A percentile compares a stretch with the other conserved stretches of the same genome.
These are phyloP conservation scores for Hypoxylon crocopeplum DNA, from an alignment of 495 filamentous ascomycete species.

Conservation along the genomic window DNA sequence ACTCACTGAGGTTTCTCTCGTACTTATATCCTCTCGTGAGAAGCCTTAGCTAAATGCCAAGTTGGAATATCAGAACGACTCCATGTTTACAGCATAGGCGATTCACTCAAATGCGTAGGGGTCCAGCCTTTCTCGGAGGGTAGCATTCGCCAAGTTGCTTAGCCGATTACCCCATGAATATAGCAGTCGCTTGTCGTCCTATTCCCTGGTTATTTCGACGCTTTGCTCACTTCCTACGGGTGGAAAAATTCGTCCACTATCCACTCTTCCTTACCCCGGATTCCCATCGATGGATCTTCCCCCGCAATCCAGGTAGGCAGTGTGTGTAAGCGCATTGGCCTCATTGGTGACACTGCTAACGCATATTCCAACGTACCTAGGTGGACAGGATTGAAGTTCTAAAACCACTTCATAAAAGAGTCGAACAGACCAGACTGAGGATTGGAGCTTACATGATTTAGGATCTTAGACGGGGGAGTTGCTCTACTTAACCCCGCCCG, in stretches of 20 bases:
- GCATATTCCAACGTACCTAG: too few species aligned
- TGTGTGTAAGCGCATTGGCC: too few species aligned
- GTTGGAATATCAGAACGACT: neutral
- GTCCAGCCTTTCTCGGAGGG: neutral
- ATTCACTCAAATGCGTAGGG: neutral
- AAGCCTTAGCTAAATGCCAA: neutral
- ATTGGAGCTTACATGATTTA: too few species aligned
- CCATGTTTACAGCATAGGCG: neutral
- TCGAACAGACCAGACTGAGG: too few species aligned
- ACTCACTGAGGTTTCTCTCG: neutral
- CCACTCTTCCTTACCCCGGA: constrained; percentile 1
- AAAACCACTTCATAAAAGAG: too few species aligned
- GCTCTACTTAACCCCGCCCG: too few species aligned
- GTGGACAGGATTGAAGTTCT: too few species aligned
- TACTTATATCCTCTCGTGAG: neutral
- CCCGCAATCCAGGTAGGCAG: too few species aligned
- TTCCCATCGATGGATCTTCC: neutral
- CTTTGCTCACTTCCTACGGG: neutral
- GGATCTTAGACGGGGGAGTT: too few species aligned
- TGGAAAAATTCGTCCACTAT: constrained; percentile 20
- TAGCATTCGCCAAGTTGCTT: constrained; percentile 16
- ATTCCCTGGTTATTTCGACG: neutral
- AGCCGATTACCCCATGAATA: constrained; percentile 4
- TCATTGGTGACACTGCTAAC: too few species aligned
- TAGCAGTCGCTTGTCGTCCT: neutral